Percentiles rank a stretch among this genome's conserved stretches.
phyloP scores from a whole-genome alignment of 345 rosid species.

The Eucalyptus polyanthemos region DNA sequence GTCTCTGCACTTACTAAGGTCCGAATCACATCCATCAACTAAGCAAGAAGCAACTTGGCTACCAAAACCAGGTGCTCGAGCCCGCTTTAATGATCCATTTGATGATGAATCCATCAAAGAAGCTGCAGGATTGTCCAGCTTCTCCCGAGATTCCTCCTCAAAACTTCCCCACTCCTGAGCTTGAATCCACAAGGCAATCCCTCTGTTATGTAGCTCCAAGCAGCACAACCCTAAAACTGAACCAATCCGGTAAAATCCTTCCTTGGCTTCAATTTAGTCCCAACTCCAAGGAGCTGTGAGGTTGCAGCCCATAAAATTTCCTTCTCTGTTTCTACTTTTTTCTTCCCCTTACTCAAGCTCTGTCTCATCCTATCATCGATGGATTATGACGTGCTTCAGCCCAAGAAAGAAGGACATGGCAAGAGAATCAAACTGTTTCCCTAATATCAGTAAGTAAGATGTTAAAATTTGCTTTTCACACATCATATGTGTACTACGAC shows the following conservation, averaged over 20 bases:
- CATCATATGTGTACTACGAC: not conserved
- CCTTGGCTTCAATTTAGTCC: not conserved
- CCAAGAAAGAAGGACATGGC: not conserved
- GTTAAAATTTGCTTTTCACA: not conserved
- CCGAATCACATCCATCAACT: conserved; percentile 67
- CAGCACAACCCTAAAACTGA: not conserved
- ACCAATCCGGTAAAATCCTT: not conserved
- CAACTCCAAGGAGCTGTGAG: not conserved
- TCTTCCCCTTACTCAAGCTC: not conserved
- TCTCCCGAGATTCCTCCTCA: not conserved
- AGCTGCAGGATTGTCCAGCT: not conserved
- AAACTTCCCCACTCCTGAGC: conserved; percentile 10
- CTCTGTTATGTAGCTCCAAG: not conserved
- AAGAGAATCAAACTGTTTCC: not conserved
- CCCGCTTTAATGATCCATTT: conserved; percentile 33
- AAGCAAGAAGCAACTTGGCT: conserved; percentile 47
- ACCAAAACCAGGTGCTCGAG: conserved; percentile 20
- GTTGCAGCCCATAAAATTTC: conserved; percentile 7
- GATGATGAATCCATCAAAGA: conserved; percentile 44
- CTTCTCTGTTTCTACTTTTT: not conserved
- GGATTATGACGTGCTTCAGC: not conserved
- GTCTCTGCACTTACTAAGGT: conserved; percentile 59
- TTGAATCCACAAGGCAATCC: conserved; percentile 7
- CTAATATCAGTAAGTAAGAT: not conserved
- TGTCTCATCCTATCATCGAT: not conserved